A percentile compares a stretch with the other conserved stretches of the same genome.
phyloP scores from a whole-genome alignment of 2,329 filamentous ascomycete species.

The Fragosphaeria purpurea region DNA sequence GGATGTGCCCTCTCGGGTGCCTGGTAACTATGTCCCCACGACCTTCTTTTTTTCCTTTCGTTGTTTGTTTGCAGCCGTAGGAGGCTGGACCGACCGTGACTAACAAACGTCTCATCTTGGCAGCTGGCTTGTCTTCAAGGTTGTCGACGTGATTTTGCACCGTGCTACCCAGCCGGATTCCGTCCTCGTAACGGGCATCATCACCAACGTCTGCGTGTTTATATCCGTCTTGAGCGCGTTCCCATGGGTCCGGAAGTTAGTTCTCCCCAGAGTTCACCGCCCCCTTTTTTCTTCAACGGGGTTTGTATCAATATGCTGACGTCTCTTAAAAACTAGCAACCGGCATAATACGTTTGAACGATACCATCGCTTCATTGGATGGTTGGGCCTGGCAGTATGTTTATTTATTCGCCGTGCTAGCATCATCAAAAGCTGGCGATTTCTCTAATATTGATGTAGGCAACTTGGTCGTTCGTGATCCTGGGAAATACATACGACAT shows the following conservation, averaged over 20 bases:
- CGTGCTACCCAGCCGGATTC: constrained; percentile 22
- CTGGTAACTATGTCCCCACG: constrained; percentile 16
- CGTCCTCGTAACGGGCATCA: constrained; percentile 27
- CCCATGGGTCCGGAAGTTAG: constrained; percentile 32
- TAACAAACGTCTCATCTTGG: too few relatives aligned
- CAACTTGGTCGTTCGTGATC: constrained; percentile 29
- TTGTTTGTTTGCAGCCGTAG: neutral
- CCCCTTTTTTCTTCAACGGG: neutral
- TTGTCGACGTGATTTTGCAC: constrained; percentile 26
- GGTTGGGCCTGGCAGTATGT: constrained; percentile 28
- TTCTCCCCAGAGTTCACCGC: constrained; percentile 1
- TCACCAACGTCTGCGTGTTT: constrained; percentile 27
- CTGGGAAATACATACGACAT: constrained; percentile 29
- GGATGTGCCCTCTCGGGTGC: constrained; percentile 30
- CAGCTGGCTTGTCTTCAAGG: constrained; percentile 29
- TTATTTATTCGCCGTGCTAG: too few relatives aligned
- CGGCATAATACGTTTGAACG: constrained; percentile 32
- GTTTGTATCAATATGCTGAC: neutral
- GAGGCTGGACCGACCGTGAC: too few relatives aligned
- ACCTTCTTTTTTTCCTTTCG: neutral
- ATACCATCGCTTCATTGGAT: constrained; percentile 32
- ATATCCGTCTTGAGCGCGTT: constrained; percentile 29
- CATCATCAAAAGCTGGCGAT: too few relatives aligned
- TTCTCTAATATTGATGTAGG: constrained; percentile 10
- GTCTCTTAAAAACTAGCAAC: constrained; percentile 18